Evolutionary conservation across 495 filamentous ascomycete genomes (phyloP).

Genomic region (Neurospora intermedia): DNA sequence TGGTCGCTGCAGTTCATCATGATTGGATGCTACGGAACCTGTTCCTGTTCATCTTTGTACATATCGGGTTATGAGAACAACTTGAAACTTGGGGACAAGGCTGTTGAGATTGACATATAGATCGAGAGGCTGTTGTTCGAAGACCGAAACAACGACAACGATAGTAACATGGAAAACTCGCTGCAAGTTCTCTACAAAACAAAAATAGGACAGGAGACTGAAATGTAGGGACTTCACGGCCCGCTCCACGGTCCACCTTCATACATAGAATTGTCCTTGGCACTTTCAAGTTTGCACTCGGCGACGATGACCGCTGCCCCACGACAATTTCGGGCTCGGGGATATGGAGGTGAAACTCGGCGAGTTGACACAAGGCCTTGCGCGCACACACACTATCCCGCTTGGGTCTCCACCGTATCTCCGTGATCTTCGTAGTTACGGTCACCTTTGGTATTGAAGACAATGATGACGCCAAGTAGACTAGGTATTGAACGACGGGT

Average conservation of each 20-base stretch:
- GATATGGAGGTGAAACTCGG: not conserved
- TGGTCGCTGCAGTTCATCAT: not conserved
- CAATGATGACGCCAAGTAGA: not conserved
- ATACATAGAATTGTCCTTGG: not conserved
- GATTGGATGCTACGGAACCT: not conserved
- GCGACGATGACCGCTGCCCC: not conserved
- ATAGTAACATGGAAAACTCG: not conserved
- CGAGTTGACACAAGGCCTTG: not conserved
- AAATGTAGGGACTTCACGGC: too few species aligned
- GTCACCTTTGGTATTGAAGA: not conserved
- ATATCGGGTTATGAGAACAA: not conserved
- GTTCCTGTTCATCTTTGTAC: not conserved
- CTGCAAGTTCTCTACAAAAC: not conserved
- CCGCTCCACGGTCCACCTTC: not conserved
- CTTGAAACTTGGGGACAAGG: not conserved
- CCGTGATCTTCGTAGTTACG: not conserved
- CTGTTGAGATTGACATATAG: not conserved
- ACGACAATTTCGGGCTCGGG: not conserved
- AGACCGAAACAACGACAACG: not conserved
- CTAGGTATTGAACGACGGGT: not conserved
- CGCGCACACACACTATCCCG: not conserved
- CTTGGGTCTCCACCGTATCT: not conserved
- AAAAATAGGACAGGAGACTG: not conserved
- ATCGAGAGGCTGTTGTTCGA: not conserved
- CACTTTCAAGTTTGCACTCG: too few species aligned